Evolutionary conservation across 2,329 filamentous ascomycete species (phyloP), one percentile per base, ranked within the genome.

Genomic region (Scedosporium apiospermum): DNA sequence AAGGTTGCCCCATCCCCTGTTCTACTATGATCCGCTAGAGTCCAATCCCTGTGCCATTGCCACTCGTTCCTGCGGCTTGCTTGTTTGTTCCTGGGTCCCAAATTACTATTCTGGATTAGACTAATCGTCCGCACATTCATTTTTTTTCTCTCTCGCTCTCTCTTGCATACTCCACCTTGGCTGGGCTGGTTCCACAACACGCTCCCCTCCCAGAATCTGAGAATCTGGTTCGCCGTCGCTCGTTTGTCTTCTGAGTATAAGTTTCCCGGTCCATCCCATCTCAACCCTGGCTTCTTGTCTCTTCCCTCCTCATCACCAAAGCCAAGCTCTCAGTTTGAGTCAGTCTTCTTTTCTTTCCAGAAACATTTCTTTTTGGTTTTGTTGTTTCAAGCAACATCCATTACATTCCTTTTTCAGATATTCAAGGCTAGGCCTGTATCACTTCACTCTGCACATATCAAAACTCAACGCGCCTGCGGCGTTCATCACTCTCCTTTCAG

Each of bases 361-460:
- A 60, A 60, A 61, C 57, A 61, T 60, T 16, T 53, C 27, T 16
- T 42, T 53, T 61, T 23, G 44, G 27, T 7, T 38, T 34, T 61
- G 44, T 61, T 61, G 44, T 61, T 61, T 51, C 27, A 27, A 60
- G n/a, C 60, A 61, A 51, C 59, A 23, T 42, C 57, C 27, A 58
- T 23, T 65, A 65, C 62, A 63, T 69, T 67, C 68, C 64, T 63
- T 68, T 71, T 63, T 21, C 16, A 61, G 26, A 61, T 64, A 66
- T 66, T 66, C 69, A 66, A 73, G 71, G 68, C 69, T 76, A 73
- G 73, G 70, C 76, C 76, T 76, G 69, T 65, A 66, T 69, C 65
- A 63, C 67, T 68, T 72, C 66, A 68, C 69, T 65, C 65, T 65
- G 62, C 65, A 61, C 59, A 63, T 64, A 65, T 34, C 62, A 30